Evolutionary conservation across 1,139 yeast genomes (phyloP).

Genomic region (Wickerhamomyces sp.): DNA sequence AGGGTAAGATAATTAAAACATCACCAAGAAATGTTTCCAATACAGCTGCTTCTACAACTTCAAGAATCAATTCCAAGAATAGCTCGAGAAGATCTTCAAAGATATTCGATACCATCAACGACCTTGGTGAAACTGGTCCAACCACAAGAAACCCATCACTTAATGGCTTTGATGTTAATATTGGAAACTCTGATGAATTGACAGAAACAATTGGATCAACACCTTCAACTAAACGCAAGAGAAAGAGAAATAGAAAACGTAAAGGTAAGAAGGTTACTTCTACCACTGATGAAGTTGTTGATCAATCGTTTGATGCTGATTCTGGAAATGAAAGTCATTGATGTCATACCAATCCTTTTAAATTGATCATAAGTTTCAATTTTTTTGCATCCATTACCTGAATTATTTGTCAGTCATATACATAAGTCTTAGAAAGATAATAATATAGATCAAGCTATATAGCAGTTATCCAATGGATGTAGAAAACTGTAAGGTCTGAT

Average conservation of each 20-base stretch:
- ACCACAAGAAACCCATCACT: neutral
- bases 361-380: too few relatives aligned
- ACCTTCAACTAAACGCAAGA: conserved; percentile 8
- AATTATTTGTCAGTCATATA: too few relatives aligned
- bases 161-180: neutral
- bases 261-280: conserved; percentile 2
- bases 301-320: conserved; percentile 3
- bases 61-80: neutral
- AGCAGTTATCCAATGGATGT: too few relatives aligned
- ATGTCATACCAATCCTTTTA: neutral
- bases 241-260: conserved; percentile 18
- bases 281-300: neutral
- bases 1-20: too few relatives aligned
- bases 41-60: too few relatives aligned
- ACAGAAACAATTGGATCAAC: too few relatives aligned
- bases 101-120: neutral
- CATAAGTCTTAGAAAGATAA: too few relatives aligned
- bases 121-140: neutral
- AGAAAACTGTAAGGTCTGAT: too few relatives aligned
- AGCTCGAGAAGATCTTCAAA: conserved; percentile 5
- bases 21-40: too few relatives aligned
- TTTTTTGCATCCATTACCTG: too few relatives aligned
- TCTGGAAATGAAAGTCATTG: conserved; percentile 6
- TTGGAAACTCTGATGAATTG: neutral
- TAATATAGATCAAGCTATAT: too few relatives aligned